These are phyloP conservation scores for Auricularia sp. DNA, from an alignment of 768 basidiomycete species.

Conservation along the genomic window DNA sequence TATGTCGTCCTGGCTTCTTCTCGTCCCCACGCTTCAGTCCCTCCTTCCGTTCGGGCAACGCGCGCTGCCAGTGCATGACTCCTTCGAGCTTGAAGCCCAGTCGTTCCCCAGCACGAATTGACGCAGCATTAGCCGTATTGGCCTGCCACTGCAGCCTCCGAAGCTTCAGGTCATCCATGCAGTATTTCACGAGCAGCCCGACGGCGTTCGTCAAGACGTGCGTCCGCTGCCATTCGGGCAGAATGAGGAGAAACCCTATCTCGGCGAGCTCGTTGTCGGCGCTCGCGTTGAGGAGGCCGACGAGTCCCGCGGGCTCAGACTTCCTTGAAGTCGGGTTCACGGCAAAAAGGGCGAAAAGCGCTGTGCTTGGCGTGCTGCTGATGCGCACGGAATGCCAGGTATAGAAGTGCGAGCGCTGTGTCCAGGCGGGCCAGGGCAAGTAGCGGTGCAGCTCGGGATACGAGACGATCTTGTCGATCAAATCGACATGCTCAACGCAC, in stretches of 20 bases:
- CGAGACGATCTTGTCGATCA: not conserved
- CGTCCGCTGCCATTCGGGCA: constrained; percentile 51
- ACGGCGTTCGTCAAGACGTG: constrained; percentile 45
- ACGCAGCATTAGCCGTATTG: constrained; percentile 36
- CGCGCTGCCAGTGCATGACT: constrained; percentile 42
- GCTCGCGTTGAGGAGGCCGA: constrained; percentile 40
- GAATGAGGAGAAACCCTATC: constrained; percentile 43
- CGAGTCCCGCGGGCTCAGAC: constrained; percentile 31
- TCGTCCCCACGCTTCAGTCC: constrained; percentile 11
- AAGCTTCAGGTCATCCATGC: constrained; percentile 35
- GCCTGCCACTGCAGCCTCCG: constrained; percentile 56
- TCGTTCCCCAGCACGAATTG: constrained; percentile 41
- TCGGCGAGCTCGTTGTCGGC: constrained; percentile 37
- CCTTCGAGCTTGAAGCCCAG: constrained; percentile 53
- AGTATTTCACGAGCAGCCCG: constrained; percentile 28
- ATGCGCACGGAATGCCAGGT: not conserved
- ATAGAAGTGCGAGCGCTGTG: not conserved
- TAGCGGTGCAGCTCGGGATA: not conserved
- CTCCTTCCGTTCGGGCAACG: constrained; percentile 27
- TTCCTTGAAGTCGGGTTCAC: no score
- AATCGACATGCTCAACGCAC: not conserved
- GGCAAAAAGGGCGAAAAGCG: not conserved
- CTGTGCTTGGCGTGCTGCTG: not conserved
- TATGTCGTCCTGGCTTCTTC: not conserved
- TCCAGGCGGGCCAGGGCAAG: not conserved